These are phyloP conservation scores for Populus davidiana DNA, from an alignment of 345 rosid species.

Conservation along the genomic window DNA sequence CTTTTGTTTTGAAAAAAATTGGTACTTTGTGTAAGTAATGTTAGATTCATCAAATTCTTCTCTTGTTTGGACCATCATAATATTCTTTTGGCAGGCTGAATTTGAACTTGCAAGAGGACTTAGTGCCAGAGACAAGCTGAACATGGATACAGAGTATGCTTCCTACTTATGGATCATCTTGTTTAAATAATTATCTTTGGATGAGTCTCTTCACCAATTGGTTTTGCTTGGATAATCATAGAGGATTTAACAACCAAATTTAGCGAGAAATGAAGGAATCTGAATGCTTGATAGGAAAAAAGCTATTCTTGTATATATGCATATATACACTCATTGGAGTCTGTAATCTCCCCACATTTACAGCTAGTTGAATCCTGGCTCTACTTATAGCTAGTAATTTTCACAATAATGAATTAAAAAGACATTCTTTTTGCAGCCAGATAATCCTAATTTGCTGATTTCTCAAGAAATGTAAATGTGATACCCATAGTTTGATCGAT, in stretches of 20 bases:
- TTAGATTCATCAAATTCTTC: neutral
- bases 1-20: neutral
- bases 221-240: neutral
- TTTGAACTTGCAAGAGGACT: constrained; percentile 60
- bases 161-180: constrained; percentile 18
- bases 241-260: neutral
- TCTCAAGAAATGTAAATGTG: neutral
- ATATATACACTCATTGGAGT: neutral
- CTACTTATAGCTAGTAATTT: neutral
- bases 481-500: neutral
- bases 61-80: constrained; percentile 11
- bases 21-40: no score
- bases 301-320: neutral
- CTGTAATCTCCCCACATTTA: neutral
- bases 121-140: constrained; percentile 73
- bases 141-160: constrained; percentile 76
- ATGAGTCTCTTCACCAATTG: neutral
- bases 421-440: neutral
- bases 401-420: neutral
- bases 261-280: neutral
- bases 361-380: neutral
- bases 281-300: neutral
- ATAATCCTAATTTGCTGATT: neutral
- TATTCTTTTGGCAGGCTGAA: constrained; percentile 58
- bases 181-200: neutral